phyloP scores from a whole-genome alignment of 495 filamentous ascomycete genomes.

The Venustampulla echinocandica region DNA sequence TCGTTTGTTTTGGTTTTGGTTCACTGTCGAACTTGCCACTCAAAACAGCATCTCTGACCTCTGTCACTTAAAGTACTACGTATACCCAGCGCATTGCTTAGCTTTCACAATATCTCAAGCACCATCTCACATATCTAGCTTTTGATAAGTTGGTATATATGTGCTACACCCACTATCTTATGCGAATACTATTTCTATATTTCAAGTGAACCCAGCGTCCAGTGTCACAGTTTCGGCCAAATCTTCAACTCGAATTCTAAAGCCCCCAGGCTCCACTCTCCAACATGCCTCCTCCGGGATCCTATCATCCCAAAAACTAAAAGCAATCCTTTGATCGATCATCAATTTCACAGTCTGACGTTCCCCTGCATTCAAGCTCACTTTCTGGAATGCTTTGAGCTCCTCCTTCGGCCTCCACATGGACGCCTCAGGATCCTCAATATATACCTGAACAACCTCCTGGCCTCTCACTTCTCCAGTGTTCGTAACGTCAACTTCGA shows the following conservation, averaged over 20 bases:
- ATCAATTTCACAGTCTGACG: constrained; percentile 41
- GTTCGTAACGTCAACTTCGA: constrained; percentile 59
- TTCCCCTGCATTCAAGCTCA: constrained; percentile 56
- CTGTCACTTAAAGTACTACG: too few species aligned
- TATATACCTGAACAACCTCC: constrained; percentile 71
- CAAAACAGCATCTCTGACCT: too few species aligned
- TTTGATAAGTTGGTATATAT: too few species aligned
- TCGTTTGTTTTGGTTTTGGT: too few species aligned
- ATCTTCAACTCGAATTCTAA: constrained; percentile 42
- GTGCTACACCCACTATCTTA: too few species aligned
- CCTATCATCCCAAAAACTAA: constrained; percentile 60
- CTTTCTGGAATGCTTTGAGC: constrained; percentile 70
- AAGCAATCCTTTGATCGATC: constrained; percentile 49
- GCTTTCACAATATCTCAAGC: too few species aligned
- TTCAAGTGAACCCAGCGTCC: constrained; percentile 32
- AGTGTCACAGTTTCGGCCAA: constrained; percentile 46
- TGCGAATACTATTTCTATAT: too few species aligned
- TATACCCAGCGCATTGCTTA: too few species aligned
- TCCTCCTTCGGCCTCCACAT: constrained; percentile 56
- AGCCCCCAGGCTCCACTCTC: constrained; percentile 54
- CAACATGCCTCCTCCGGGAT: constrained; percentile 38
- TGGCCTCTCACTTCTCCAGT: constrained; percentile 52
- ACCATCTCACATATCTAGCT: too few species aligned
- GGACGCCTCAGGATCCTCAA: constrained; percentile 31
- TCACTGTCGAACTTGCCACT: too few species aligned